These are phyloP conservation scores for Chiua virens DNA, from an alignment of 768 basidiomycete genomes.

Conservation along the genomic window DNA sequence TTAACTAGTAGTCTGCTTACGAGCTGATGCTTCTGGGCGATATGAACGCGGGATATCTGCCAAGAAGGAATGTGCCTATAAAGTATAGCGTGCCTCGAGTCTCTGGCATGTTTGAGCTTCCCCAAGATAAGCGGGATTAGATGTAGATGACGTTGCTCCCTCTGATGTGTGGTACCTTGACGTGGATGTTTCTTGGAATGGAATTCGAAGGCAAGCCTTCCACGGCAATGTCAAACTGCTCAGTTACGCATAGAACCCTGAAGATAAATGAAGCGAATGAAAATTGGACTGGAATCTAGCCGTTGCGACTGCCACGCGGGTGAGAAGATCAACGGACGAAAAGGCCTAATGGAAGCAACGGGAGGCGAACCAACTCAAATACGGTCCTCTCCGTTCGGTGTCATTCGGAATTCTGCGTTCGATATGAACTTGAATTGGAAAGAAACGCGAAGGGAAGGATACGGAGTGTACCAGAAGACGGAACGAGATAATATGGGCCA, in stretches of 20 bases:
- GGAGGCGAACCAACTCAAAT: neutral
- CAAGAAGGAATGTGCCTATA: too few relatives aligned
- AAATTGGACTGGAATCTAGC: neutral
- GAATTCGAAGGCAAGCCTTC: neutral
- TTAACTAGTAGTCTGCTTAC: too few relatives aligned
- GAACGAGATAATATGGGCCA: too few relatives aligned
- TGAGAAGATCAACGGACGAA: too few relatives aligned
- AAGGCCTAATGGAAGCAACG: neutral
- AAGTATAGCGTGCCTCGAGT: constrained; percentile 5
- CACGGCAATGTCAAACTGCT: neutral
- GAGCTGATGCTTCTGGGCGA: too few relatives aligned
- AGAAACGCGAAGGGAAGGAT: too few relatives aligned
- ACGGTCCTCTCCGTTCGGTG: neutral
- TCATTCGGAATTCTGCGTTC: too few relatives aligned
- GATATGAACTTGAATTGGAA: too few relatives aligned
- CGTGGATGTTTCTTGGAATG: neutral
- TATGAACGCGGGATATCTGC: too few relatives aligned
- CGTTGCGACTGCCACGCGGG: neutral
- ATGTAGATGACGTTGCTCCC: neutral
- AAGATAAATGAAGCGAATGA: neutral
- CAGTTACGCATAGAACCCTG: neutral
- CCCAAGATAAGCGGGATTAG: neutral
- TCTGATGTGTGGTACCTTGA: neutral
- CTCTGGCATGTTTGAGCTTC: neutral
- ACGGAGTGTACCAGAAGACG: too few relatives aligned